Evolutionary conservation across 768 basidiomycete species (phyloP).

Genomic region (Filobasidium floriforme): DNA sequence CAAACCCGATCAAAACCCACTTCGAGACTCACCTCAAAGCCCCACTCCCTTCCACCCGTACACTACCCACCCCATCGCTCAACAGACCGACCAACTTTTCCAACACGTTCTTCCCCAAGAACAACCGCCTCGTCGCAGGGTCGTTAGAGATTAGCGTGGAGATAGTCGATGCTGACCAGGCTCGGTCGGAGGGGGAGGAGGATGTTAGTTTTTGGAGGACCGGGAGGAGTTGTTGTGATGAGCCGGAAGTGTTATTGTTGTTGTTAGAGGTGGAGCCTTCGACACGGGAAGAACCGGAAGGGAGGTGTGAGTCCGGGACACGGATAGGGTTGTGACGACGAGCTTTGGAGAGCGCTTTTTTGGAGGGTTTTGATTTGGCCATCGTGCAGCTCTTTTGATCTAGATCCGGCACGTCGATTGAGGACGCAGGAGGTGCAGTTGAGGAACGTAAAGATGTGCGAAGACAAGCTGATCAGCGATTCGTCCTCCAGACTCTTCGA

Average conservation of each 20-base stretch:
- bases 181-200: constrained; percentile 54
- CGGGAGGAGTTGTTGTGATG: constrained; percentile 62
- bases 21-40: constrained; percentile 63
- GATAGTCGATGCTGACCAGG: constrained; percentile 95
- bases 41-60: constrained; percentile 79
- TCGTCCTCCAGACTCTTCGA: no score
- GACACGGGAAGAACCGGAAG: constrained; percentile 76
- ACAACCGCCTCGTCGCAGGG: constrained; percentile 75
- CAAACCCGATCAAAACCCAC: not conserved
- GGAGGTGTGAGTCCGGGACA: constrained; percentile 85
- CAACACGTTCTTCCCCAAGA: constrained; percentile 86
- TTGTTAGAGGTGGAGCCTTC: no score
- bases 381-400: constrained; percentile 47
- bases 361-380: constrained; percentile 72
- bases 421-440: no score
- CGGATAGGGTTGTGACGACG: constrained; percentile 85
- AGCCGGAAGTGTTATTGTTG: constrained; percentile 44
- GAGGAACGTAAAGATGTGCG: no score
- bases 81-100: constrained; percentile 77
- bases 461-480: no score
- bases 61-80: constrained; percentile 82
- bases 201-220: constrained; percentile 74
- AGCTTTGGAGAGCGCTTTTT: constrained; percentile 66
- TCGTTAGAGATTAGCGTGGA: constrained; percentile 93
- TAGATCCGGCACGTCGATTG: no score